Conservation (phyloP, 202 grass and related monocot genomes). For the Musa balbisiana region DNA sequence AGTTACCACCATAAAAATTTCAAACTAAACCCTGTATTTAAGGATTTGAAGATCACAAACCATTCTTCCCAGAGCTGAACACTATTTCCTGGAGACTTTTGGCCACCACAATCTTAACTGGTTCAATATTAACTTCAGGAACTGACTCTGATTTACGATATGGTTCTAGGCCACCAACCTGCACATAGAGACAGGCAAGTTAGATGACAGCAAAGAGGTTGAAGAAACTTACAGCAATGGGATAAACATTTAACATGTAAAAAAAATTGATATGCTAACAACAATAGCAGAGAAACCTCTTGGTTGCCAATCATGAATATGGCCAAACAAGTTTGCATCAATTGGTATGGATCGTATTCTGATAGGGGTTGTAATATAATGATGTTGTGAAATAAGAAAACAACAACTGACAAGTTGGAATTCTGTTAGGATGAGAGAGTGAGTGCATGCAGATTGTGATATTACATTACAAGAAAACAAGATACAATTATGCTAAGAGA, state of each 20-base stretch:
- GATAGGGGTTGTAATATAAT: background rate
- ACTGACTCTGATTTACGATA: constrained; percentile 16
- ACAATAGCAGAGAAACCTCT: background rate
- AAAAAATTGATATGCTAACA: background rate
- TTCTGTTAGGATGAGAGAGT: background rate
- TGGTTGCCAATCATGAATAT: background rate
- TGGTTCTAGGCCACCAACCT: constrained; percentile 20
- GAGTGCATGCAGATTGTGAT: background rate
- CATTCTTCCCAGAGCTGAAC: constrained; percentile 21
- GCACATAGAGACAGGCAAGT: background rate
- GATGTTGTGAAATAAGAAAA: background rate
- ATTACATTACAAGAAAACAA: background rate
- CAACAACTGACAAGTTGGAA: background rate
- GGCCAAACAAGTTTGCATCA: background rate
- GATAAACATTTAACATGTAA: background rate
- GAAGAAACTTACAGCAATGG: background rate
- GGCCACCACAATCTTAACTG: constrained; percentile 17
- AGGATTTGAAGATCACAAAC: constrained; percentile 5
- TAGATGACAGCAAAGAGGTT: background rate
- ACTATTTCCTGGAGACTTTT: constrained; percentile 20
- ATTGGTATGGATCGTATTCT: background rate
- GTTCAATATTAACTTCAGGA: constrained; percentile 21
- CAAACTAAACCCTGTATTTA: background rate
- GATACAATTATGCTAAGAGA: background rate
- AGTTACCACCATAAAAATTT: background rate